These are phyloP conservation scores for Baudoinia panamericana DNA, from an alignment of 495 filamentous ascomycete genomes.

Conservation along the genomic window DNA sequence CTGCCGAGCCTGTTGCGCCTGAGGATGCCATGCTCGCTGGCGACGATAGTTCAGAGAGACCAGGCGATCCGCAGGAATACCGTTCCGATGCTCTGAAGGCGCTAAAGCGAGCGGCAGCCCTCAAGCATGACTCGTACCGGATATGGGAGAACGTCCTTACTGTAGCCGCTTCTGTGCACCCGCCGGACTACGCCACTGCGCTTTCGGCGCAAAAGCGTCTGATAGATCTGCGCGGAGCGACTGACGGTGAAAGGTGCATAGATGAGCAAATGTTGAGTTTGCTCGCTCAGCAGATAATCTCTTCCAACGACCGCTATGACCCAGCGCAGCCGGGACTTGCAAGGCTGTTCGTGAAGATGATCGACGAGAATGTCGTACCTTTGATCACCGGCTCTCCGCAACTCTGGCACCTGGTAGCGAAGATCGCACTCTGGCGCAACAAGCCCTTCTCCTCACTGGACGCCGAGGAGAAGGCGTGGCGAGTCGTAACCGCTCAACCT, in stretches of 20 bases:
- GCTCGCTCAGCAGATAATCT: slow-evolving; percentile 57
- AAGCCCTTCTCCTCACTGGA: slow-evolving; percentile 59
- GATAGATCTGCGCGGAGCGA: slow-evolving; percentile 56
- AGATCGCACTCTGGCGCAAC: slow-evolving; percentile 55
- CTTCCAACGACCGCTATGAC: slow-evolving; percentile 22
- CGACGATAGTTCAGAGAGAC: slow-evolving; percentile 12
- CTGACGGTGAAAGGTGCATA: slow-evolving; percentile 60
- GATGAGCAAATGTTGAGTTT: slow-evolving; percentile 59
- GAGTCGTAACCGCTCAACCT: slow-evolving; percentile 42
- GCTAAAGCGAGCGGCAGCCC: slow-evolving; percentile 66
- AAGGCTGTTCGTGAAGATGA: slow-evolving; percentile 50
- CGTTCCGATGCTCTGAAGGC: slow-evolving; percentile 64
- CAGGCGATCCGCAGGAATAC: slow-evolving; percentile 44
- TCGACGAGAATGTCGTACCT: slow-evolving; percentile 59
- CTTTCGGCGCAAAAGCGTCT: slow-evolving; percentile 57
- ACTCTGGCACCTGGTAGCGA: slow-evolving; percentile 61
- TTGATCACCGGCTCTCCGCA: slow-evolving; percentile 67
- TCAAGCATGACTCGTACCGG: slow-evolving; percentile 70
- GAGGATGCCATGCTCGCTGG: slow-evolving; percentile 23
- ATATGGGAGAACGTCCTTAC: slow-evolving; percentile 95
- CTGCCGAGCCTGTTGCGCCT: slow-evolving; percentile 15
- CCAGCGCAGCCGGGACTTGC: slow-evolving; percentile 27
- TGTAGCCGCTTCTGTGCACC: slow-evolving; percentile 61
- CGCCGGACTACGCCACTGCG: slow-evolving; percentile 61
- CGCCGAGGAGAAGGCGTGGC: slow-evolving; percentile 80